phyloP scores from a whole-genome alignment of 2,329 filamentous ascomycete genomes.

The Sporothrix protearum region DNA sequence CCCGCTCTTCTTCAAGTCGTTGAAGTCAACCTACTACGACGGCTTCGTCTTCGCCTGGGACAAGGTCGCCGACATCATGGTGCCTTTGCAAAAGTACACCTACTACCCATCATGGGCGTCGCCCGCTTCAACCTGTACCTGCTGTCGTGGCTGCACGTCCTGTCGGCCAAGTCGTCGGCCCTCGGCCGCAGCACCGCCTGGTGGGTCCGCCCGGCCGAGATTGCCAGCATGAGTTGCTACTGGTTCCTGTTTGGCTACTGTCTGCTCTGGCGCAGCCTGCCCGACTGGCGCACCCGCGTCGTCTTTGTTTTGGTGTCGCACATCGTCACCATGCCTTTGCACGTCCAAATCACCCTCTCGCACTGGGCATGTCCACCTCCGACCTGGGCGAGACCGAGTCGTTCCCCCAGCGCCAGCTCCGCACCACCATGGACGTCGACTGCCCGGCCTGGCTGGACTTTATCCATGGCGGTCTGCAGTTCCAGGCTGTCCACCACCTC shows the following conservation, averaged over 20 bases:
- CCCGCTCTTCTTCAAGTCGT: constrained; percentile 60
- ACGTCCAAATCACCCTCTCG: constrained; percentile 68
- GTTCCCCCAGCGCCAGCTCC: constrained; percentile 65
- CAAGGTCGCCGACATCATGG: constrained; percentile 53
- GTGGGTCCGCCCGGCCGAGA: constrained; percentile 65
- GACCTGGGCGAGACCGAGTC: constrained; percentile 63
- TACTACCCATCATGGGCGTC: constrained; percentile 66
- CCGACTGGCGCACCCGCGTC: constrained; percentile 55
- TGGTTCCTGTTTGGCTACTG: constrained; percentile 67
- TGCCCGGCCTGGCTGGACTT: constrained; percentile 70
- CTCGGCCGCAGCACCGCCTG: constrained; percentile 57
- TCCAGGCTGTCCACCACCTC: constrained; percentile 68
- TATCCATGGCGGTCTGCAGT: constrained; percentile 68
- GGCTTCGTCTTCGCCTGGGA: constrained; percentile 63
- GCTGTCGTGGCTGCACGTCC: constrained; percentile 62
- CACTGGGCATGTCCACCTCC: constrained; percentile 68
- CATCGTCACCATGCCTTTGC: constrained; percentile 63
- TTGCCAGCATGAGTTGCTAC: constrained; percentile 60
- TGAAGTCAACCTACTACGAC: constrained; percentile 65
- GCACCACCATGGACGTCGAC: constrained; percentile 71
- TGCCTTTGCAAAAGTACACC: constrained; percentile 61
- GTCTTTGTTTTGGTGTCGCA: constrained; percentile 62
- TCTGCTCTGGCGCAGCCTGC: constrained; percentile 58
- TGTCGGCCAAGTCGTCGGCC: constrained; percentile 52
- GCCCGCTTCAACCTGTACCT: constrained; percentile 71